Evolutionary conservation across 2,329 filamentous ascomycete species (phyloP).

Genomic region (Ophiostoma sp.): DNA sequence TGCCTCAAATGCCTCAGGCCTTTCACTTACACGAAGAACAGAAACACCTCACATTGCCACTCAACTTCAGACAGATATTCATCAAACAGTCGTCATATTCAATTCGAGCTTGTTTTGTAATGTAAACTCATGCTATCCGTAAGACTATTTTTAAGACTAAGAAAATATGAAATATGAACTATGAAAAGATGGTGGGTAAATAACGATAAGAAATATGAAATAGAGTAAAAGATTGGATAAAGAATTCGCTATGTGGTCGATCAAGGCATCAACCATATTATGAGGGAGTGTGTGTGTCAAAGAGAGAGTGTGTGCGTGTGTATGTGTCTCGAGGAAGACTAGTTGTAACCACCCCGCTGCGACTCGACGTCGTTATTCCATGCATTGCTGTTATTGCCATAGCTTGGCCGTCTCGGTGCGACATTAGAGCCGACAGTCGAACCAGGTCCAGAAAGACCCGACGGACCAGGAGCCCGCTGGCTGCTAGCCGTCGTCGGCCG

Average conservation of each 20-base stretch:
- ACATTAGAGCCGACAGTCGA: not conserved
- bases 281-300: too few relatives aligned
- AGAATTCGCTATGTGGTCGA: not conserved
- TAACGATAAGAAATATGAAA: not conserved
- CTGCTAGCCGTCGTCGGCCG: conserved; percentile 19
- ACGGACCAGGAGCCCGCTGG: conserved; percentile 19
- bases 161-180: not conserved
- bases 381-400: conserved; percentile 19
- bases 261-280: conserved; percentile 7
- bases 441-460: too few relatives aligned
- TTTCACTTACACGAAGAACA: not conserved
- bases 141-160: not conserved
- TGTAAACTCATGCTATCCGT: not conserved
- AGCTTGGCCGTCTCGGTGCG: conserved; percentile 5
- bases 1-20: not conserved
- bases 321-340: not conserved
- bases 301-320: not conserved
- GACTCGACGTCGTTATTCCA: conserved; percentile 32
- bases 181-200: not conserved
- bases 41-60: not conserved
- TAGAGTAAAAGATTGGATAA: not conserved
- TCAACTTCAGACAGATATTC: not conserved
- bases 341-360: conserved; percentile 28
- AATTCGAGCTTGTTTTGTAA: not conserved
- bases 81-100: conserved; percentile 10